Evolutionary conservation across 2,329 filamentous ascomycete species (phyloP).

Genomic region (Karstenula rhodostoma): DNA sequence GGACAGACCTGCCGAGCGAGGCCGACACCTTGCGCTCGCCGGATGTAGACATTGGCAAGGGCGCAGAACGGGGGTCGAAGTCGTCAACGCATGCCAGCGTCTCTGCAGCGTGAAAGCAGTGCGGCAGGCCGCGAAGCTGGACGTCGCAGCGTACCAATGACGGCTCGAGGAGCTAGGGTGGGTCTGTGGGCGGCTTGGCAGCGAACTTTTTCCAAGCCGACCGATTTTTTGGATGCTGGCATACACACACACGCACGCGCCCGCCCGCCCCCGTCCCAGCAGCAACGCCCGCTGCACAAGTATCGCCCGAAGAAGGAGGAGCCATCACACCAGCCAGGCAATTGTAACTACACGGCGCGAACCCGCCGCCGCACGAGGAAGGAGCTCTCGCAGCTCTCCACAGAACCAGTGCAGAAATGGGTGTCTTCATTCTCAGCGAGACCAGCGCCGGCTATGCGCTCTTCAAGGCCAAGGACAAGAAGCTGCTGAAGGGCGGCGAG

Average conservation of each 20-base stretch:
- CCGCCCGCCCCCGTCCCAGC: constrained; percentile 26
- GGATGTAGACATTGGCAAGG: constrained; percentile 22
- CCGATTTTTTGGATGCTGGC: constrained; percentile 19
- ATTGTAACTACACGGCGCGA: neutral
- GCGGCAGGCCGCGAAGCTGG: neutral
- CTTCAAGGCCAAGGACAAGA: constrained; percentile 99
- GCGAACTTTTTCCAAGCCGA: constrained; percentile 11
- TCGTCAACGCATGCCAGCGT: neutral
- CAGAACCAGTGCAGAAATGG: constrained; percentile 46
- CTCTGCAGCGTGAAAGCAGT: neutral
- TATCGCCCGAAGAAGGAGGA: neutral
- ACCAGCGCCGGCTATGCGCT: constrained; percentile 91
- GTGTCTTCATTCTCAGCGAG: constrained; percentile 51
- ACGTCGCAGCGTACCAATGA: neutral
- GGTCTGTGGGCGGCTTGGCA: constrained; percentile 6
- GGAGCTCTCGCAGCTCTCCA: constrained; percentile 19
- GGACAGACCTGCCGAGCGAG: constrained; percentile 37
- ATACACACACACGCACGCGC: constrained; percentile 23
- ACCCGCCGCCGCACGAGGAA: constrained; percentile 19
- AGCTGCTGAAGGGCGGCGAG: constrained; percentile 86
- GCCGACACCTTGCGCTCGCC: constrained; percentile 45
- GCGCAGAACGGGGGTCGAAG: neutral
- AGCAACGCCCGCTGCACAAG: neutral
- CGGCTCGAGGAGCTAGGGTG: constrained; percentile 1
- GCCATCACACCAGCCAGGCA: neutral